A percentile compares a stretch with the other conserved stretches of the same genome.
phyloP scores from a whole-genome alignment of 2,329 filamentous ascomycete genomes.

The Botrytis paeoniae region DNA sequence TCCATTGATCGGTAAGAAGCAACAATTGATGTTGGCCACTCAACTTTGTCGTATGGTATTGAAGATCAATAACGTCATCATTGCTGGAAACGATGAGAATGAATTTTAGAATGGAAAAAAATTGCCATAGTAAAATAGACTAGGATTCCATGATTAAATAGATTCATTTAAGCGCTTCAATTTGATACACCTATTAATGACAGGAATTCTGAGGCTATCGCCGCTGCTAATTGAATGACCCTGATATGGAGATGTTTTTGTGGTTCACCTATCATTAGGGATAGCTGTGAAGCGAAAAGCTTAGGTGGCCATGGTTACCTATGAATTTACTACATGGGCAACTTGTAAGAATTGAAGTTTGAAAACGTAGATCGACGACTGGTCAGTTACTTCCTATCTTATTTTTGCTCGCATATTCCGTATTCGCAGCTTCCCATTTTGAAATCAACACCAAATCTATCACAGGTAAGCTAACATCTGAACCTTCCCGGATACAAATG shows the following conservation, averaged over 20 bases:
- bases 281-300: not conserved
- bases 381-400: not conserved
- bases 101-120: constrained; percentile 61
- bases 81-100: constrained; percentile 80
- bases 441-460: not conserved
- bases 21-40: constrained; percentile 93
- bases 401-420: not conserved
- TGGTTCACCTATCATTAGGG: not conserved
- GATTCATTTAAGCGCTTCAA: constrained; percentile 2
- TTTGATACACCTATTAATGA: not conserved
- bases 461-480: not conserved
- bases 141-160: constrained; percentile 5
- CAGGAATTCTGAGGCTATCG: not conserved
- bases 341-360: not conserved
- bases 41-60: constrained; percentile 98
- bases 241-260: not conserved
- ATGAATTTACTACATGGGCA: not conserved
- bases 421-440: not conserved
- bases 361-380: not conserved
- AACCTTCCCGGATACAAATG: not conserved
- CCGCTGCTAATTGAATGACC: not conserved
- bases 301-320: not conserved
- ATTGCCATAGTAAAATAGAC: constrained; percentile 12
- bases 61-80: constrained; percentile 96
- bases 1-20: constrained; percentile 94